A percentile compares a stretch with the other conserved stretches of the same genome.
Evolutionary conservation across 192 early-diverging fungal species (phyloP).

Genomic region (Entophlyctis luteolus): DNA sequence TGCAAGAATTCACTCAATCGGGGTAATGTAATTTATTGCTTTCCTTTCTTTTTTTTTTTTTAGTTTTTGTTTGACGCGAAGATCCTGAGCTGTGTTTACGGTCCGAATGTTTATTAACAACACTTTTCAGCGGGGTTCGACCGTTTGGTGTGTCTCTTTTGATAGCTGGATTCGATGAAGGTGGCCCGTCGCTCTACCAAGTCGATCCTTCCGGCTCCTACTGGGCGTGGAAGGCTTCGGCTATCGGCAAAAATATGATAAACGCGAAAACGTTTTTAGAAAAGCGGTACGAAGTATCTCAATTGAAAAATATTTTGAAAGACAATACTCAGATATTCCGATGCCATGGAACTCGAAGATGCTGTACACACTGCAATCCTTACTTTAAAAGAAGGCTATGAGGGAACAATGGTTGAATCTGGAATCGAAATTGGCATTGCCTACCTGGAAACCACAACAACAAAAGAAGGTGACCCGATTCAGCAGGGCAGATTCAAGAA

Average conservation of each 20-base stretch:
- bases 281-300: slow-evolving; percentile 66
- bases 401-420: slow-evolving; percentile 92
- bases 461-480: slow-evolving; percentile 52
- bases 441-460: slow-evolving; percentile 44
- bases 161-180: slow-evolving; percentile 88
- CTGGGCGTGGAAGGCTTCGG: slow-evolving; percentile 97
- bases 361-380: slow-evolving; percentile 96
- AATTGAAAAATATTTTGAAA: neutral
- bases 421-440: slow-evolving; percentile 90
- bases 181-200: slow-evolving; percentile 89
- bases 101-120: neutral
- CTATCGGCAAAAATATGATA: slow-evolving; percentile 98
- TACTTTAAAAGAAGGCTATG: slow-evolving; percentile 96
- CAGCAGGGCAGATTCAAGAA: slow-evolving; percentile 73
- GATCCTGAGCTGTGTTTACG: neutral
- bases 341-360: slow-evolving; percentile 93
- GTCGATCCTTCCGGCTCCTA: slow-evolving; percentile 98
- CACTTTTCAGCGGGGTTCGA: slow-evolving; percentile 78
- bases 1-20: slow-evolving; percentile 98
- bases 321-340: slow-evolving; percentile 63
- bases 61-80: neutral
- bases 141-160: slow-evolving; percentile 99
- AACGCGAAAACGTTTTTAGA: slow-evolving; percentile 99
- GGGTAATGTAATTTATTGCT: slow-evolving; percentile 51
- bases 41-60: neutral